Evolutionary conservation across 148 eudicot species (phyloP), one percentile per base, ranked within the genome.

Genomic region (Rhododendron vialii): DNA sequence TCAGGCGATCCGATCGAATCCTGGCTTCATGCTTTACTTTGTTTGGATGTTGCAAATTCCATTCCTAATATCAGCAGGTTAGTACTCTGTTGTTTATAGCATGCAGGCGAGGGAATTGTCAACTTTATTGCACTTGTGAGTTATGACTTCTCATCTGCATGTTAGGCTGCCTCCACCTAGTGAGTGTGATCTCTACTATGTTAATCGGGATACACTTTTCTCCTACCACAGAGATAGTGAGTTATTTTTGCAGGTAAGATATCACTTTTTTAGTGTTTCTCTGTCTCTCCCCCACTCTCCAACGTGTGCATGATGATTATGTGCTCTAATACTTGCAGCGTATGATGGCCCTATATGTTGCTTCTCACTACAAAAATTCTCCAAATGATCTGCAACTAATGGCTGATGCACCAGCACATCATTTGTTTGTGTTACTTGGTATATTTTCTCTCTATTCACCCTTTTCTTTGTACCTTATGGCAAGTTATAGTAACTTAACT

Each of bases 331-430:
- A 80, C 87, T 75, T 92, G 91, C 94, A 97, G 99, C 89, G 99
- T 86, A 97, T 97, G 99, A 97, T 97, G 99, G 98, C 98, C 81
- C 92, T 97, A 0, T 95, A 90, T 93, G 99, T 97, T 88, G 98
- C 99, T 63, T 97, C 98, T 85, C 99, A 97, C 93, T 97, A 95
- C 91, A 97, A 94, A 83, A 97, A 97, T 89, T 95, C 98, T 80
- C 99, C 99, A 30, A 95, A 95, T 88, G 99, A 97, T 92, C 89
- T 97, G 80, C 99, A 94, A 90, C 86, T 97, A 87, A 90, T 97
- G 94, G 98, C 99, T 47, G 99, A 97, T 93, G 98, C 98, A 87
- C 98, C 99, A 81, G 98, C 99, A 33, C 99, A 97, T 92, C 99
- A 95, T 89, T 87, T 97, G 84, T 97, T 97, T 93, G 99, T 97